A percentile compares a stretch with the other conserved stretches of the same genome.
Conservation (phyloP, 176 grass and related monocot genomes). For the Hsuehochloa calcarea region DNA sequence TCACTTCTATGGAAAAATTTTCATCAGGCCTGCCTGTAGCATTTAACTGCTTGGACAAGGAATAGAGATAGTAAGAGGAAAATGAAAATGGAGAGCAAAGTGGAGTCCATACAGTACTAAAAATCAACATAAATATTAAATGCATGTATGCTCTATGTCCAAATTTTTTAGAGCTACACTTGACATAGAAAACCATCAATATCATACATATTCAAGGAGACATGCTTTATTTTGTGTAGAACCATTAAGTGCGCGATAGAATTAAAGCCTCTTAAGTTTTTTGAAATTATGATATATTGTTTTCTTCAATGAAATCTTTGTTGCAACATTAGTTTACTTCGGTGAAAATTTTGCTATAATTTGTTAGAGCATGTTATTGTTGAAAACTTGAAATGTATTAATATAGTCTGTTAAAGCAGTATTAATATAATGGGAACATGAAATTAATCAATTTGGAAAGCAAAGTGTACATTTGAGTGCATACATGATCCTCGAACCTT, state of each 20-base stretch:
- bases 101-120: conserved; percentile 12
- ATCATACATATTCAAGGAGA: conserved; percentile 16
- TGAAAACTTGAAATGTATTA: conserved; percentile 3
- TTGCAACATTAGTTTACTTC: neutral
- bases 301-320: neutral
- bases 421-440: neutral
- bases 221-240: neutral
- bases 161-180: neutral
- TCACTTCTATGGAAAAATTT: conserved; percentile 79
- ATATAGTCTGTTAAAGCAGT: neutral
- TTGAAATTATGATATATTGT: neutral
- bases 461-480: neutral
- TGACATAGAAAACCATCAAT: conserved; percentile 14
- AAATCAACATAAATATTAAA: conserved; percentile 26
- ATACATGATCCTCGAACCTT: neutral
- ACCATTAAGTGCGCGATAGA: neutral
- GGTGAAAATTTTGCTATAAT: neutral
- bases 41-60: conserved; percentile 63
- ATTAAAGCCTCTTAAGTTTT: neutral
- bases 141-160: neutral
- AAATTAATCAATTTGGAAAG: neutral
- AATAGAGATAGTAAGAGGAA: conserved; percentile 36
- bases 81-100: neutral
- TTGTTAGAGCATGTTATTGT: neutral
- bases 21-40: conserved; percentile 94